Conservation (phyloP, 2,329 filamentous ascomycete genomes). For the Alternaria metachromatica region DNA sequence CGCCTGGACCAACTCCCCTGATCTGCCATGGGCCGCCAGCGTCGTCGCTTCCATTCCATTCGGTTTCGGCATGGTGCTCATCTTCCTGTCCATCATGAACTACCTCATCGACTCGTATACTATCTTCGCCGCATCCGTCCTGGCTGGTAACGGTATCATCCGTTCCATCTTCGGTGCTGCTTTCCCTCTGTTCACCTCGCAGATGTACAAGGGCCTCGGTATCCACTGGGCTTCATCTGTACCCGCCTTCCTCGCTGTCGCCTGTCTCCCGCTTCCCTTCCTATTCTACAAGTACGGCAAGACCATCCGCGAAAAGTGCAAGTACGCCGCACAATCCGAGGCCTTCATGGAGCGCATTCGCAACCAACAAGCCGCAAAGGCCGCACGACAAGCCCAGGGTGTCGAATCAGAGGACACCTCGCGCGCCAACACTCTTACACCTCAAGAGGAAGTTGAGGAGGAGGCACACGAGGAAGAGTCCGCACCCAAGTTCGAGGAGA, state of each 20-base stretch:
- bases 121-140: slow-evolving; percentile 76
- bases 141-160: slow-evolving; percentile 80
- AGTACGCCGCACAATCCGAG: slow-evolving; percentile 72
- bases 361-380: slow-evolving; percentile 32
- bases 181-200: slow-evolving; percentile 79
- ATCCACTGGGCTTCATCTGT: slow-evolving; percentile 79
- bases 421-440: slow-evolving; percentile 29
- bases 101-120: slow-evolving; percentile 61
- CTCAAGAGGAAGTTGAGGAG: slow-evolving; percentile 39
- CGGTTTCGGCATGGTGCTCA: slow-evolving; percentile 67
- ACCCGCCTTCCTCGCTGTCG: slow-evolving; percentile 75
- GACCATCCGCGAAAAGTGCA: slow-evolving; percentile 69
- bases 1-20: slow-evolving; percentile 55
- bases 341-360: slow-evolving; percentile 61
- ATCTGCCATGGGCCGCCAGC: slow-evolving; percentile 63
- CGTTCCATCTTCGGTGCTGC: slow-evolving; percentile 78
- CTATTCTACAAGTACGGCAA: slow-evolving; percentile 77
- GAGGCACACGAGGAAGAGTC: slow-evolving; percentile 33
- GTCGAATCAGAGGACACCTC: slow-evolving; percentile 30
- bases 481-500: slow-evolving; percentile 45
- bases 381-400: slow-evolving; percentile 14
- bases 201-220: slow-evolving; percentile 62
- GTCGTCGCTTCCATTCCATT: slow-evolving; percentile 61
- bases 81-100: slow-evolving; percentile 64
- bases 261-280: slow-evolving; percentile 76